Evolutionary conservation across 345 rosid species (phyloP).

Genomic region (Eucalyptus decipiens): DNA sequence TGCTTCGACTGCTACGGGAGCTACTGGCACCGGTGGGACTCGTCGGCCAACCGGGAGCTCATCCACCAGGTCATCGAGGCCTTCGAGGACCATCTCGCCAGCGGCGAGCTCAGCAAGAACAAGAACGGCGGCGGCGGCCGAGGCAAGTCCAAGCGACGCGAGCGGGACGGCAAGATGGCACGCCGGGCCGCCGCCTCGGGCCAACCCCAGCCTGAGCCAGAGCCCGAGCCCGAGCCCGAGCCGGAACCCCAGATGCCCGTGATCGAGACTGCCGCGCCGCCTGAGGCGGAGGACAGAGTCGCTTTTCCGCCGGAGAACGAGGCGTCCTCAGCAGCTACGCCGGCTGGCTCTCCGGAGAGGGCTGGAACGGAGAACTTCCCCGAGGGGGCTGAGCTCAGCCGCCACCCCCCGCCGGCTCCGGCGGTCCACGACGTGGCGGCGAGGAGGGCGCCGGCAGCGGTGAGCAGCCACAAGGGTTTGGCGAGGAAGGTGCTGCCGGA

Average conservation of each 20-base stretch:
- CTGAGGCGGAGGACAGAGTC: background rate
- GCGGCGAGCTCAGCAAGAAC: constrained; percentile 20
- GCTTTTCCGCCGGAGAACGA: background rate
- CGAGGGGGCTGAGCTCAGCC: background rate
- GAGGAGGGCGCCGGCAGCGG: background rate
- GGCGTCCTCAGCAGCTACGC: background rate
- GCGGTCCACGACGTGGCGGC: background rate
- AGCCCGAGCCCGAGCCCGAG: background rate
- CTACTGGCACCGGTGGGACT: constrained; percentile 93
- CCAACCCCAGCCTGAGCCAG: background rate
- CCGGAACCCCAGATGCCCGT: background rate
- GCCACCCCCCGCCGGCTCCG: background rate
- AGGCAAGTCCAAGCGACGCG: constrained; percentile 2
- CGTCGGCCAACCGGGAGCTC: constrained; percentile 72
- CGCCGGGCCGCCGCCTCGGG: background rate
- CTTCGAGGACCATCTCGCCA: constrained; percentile 56
- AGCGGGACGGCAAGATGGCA: background rate
- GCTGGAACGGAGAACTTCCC: background rate
- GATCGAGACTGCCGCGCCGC: background rate
- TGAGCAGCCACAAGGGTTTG: constrained; percentile 46
- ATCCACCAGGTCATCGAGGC: constrained; percentile 80
- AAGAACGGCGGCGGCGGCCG: constrained; percentile 24
- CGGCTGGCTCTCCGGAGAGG: background rate
- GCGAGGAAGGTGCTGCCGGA: constrained; percentile 97
- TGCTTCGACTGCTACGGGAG: constrained; percentile 84